Evolutionary conservation across 1,284 basidiomycete genomes (phyloP).

Genomic region (Laetiporus sulphureus): DNA sequence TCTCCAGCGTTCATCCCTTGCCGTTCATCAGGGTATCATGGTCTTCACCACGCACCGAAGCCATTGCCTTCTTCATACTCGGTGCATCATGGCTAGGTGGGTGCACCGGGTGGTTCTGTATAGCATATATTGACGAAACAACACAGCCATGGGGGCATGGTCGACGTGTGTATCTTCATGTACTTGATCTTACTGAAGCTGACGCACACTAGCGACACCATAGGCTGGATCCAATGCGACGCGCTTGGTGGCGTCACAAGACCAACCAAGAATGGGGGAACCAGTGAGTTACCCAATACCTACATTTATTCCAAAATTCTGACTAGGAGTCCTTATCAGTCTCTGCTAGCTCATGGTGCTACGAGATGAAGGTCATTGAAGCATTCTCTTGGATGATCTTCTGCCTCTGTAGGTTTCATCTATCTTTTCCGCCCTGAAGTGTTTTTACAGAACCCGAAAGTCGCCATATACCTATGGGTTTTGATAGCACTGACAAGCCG

Average conservation of each 20-base stretch:
- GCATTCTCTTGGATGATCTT: conserved; percentile 76
- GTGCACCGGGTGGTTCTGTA: neutral
- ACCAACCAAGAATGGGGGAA: conserved; percentile 46
- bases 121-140: conserved; percentile 1
- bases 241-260: conserved; percentile 36
- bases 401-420: conserved; percentile 42
- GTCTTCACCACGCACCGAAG: conserved; percentile 60
- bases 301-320: too few relatives aligned
- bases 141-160: conserved; percentile 67
- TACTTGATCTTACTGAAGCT: neutral
- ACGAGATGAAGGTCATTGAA: conserved; percentile 71
- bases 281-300: too few relatives aligned
- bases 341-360: conserved; percentile 51
- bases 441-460: conserved; percentile 24
- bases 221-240: conserved; percentile 61
- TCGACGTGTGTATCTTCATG: conserved; percentile 45
- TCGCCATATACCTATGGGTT: conserved; percentile 36
- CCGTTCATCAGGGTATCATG: conserved; percentile 47
- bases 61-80: conserved; percentile 44
- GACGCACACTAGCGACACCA: conserved; percentile 50
- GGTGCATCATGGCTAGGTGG: conserved; percentile 62
- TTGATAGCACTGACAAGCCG: conserved; percentile 36
- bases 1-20: neutral
- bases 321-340: conserved; percentile 40
- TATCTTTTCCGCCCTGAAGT: conserved; percentile 24